Conservation (phyloP, 805 yeast species). For the Candida alai region DNA sequence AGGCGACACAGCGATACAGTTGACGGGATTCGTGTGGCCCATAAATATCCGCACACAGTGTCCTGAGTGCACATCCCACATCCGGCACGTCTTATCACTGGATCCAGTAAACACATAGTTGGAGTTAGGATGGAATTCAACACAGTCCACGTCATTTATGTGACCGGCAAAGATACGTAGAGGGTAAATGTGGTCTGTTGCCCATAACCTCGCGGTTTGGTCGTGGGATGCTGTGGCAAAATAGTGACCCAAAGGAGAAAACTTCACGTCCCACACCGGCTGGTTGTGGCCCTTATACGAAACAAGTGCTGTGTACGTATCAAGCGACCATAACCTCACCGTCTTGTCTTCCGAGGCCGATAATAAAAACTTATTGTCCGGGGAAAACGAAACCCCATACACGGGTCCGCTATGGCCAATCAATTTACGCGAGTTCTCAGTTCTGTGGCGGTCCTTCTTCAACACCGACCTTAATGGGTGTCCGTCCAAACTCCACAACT, state of each 20-base stretch:
- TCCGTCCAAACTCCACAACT: slow-evolving; percentile 92
- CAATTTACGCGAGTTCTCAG: slow-evolving; percentile 50
- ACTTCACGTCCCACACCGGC: slow-evolving; percentile 96
- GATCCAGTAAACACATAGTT: slow-evolving; percentile 94
- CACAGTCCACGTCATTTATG: slow-evolving; percentile 91
- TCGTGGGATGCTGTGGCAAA: slow-evolving; percentile 98
- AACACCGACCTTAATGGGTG: slow-evolving; percentile 66
- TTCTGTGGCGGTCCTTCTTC: slow-evolving; percentile 50
- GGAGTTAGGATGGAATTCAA: slow-evolving; percentile 94
- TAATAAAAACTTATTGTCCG: slow-evolving; percentile 77
- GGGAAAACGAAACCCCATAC: slow-evolving; percentile 84
- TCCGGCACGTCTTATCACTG: slow-evolving; percentile 89
- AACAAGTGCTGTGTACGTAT: slow-evolving; percentile 83
- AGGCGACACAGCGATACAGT: slow-evolving; percentile 84
- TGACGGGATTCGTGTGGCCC: slow-evolving; percentile 89
- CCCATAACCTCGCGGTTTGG: slow-evolving; percentile 97
- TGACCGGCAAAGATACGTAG: slow-evolving; percentile 96
- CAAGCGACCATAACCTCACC: slow-evolving; percentile 89
- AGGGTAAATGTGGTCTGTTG: slow-evolving; percentile 96
- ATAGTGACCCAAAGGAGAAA: slow-evolving; percentile 93
- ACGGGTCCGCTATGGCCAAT: slow-evolving; percentile 95
- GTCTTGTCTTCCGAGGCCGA: slow-evolving; percentile 91
- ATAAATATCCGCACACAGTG: slow-evolving; percentile 85
- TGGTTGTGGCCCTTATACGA: slow-evolving; percentile 95
- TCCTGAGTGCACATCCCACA: slow-evolving; percentile 96